A percentile compares a stretch with the other conserved stretches of the same genome.
These are phyloP conservation scores for Boletus huronensis DNA, from an alignment of 768 basidiomycete genomes.

Conservation along the genomic window DNA sequence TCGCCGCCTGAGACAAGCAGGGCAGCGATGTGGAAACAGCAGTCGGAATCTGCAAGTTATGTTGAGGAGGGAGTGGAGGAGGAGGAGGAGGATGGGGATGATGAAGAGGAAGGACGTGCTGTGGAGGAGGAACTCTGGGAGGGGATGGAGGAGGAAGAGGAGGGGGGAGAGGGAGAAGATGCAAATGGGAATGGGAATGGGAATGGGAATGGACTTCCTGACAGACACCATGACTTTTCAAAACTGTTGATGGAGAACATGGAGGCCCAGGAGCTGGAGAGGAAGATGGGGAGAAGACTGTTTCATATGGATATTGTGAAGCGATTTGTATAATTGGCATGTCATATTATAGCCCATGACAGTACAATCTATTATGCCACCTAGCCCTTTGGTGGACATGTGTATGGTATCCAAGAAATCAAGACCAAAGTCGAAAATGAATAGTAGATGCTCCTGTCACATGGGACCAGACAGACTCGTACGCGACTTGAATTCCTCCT, in stretches of 20 bases:
- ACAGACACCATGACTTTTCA: conserved; percentile 13
- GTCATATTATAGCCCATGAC: not conserved
- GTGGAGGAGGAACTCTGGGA: conserved; percentile 9
- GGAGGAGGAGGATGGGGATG: not conserved
- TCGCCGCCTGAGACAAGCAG: conserved; percentile 27
- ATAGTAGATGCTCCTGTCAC: not conserved
- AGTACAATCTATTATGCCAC: not conserved
- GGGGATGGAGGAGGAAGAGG: too few species aligned
- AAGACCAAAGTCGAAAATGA: not conserved
- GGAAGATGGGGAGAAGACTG: conserved; percentile 11
- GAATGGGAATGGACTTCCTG: not conserved
- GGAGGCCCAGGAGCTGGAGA: conserved; percentile 13
- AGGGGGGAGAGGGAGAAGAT: not conserved
- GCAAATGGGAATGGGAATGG: rapidly evolving
- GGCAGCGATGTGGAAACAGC: conserved; percentile 26
- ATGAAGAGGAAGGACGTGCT: conserved; percentile 9
- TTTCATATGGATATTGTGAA: conserved; percentile 12
- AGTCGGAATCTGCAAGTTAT: conserved; percentile 1
- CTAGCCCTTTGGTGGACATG: not conserved
- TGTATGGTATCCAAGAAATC: not conserved
- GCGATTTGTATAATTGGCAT: conserved; percentile 7
- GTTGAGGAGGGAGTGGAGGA: not conserved
- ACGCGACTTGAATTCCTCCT: conserved; percentile 15
- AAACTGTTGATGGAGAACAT: not conserved
- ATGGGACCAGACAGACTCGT: not conserved